phyloP scores from a whole-genome alignment of 495 filamentous ascomycete genomes.

The Neurospora sp. region DNA sequence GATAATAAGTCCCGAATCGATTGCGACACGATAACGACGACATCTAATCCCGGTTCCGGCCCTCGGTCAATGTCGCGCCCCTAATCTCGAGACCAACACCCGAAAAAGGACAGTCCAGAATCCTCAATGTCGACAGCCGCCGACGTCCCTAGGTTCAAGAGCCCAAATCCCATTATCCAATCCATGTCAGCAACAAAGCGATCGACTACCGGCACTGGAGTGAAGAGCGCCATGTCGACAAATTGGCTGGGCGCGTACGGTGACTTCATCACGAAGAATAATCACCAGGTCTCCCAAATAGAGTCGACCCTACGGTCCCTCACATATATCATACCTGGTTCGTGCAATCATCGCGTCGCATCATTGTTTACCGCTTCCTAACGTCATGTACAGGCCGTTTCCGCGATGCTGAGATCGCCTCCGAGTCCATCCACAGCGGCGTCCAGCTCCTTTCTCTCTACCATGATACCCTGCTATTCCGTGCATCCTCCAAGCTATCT shows the following conservation, averaged over 20 bases:
- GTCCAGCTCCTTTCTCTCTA: constrained; percentile 88
- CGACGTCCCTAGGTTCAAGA: neutral
- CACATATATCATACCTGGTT: constrained; percentile 91
- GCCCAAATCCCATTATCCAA: neutral
- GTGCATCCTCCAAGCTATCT: constrained; percentile 42
- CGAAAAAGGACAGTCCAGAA: neutral
- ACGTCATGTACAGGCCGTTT: constrained; percentile 56
- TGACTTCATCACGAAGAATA: constrained; percentile 89
- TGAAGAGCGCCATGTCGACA: constrained; percentile 30
- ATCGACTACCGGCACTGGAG: neutral
- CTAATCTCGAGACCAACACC: neutral
- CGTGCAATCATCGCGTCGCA: constrained; percentile 5
- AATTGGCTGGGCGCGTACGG: constrained; percentile 74
- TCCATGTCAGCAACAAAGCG: neutral
- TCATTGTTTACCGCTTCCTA: neutral
- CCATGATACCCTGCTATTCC: constrained; percentile 79
- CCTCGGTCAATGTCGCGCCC: neutral
- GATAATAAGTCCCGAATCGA: neutral
- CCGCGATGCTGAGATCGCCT: constrained; percentile 85
- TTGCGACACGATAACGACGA: neutral
- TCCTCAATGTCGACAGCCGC: neutral
- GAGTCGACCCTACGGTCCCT: constrained; percentile 84
- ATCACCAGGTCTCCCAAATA: constrained; percentile 81
- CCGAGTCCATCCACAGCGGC: constrained; percentile 81
- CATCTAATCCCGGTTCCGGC: neutral